phyloP scores from a whole-genome alignment of 2,329 filamentous ascomycete genomes.

The Annulohypoxylon truncatum region DNA sequence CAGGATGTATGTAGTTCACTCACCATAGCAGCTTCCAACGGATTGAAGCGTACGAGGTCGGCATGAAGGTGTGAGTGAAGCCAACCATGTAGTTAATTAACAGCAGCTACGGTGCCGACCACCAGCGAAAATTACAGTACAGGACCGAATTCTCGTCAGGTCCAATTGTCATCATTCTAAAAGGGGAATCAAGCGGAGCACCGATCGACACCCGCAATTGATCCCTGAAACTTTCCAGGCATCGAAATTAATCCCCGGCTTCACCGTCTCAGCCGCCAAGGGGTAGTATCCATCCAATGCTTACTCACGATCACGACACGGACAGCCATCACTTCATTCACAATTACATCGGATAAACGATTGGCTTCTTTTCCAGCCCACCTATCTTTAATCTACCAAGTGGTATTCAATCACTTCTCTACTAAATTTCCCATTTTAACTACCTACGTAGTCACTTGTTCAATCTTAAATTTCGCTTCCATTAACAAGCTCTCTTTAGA shows the following conservation, averaged over 20 bases:
- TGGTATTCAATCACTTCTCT: no score
- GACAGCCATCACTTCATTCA: background rate
- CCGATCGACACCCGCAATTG: background rate
- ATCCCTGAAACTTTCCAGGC: background rate
- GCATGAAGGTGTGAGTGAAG: no score
- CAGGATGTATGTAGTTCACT: no score
- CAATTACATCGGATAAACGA: background rate
- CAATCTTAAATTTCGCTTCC: background rate
- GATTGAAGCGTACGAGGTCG: no score
- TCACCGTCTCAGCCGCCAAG: background rate
- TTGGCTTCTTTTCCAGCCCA: background rate
- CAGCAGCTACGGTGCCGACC: background rate
- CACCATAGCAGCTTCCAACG: no score
- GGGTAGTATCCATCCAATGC: background rate
- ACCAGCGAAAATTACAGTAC: background rate
- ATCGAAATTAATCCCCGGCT: conserved; percentile 3
- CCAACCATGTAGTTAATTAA: no score
- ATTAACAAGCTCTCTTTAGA: background rate
- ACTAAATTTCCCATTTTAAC: no score
- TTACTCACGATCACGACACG: background rate
- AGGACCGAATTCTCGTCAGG: background rate
- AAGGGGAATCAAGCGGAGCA: background rate
- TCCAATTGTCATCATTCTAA: background rate
- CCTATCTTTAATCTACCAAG: no score
- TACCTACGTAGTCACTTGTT: no score